Base-by-base conservation (phyloP, 2,329 filamentous ascomycete species). In the Colletotrichum magnum region DNA sequence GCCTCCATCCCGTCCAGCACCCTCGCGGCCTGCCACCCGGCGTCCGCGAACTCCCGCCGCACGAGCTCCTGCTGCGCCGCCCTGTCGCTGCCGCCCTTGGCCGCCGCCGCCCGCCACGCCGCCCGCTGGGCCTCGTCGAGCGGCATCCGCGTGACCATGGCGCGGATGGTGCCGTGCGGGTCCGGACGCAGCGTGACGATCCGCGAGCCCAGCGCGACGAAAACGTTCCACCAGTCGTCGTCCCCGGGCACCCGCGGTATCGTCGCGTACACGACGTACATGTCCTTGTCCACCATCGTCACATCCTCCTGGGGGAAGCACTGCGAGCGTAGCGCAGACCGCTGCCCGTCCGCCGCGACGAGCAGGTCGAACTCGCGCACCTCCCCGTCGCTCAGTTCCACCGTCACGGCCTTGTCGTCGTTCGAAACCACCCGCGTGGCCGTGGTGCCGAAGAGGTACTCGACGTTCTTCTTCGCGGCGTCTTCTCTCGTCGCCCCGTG, bases 341-440 rank as follows among this genome's bases (percentile, higher is more conserved):
- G 79, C 50, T 85, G 81, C 0, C 88, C 88, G 68, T 90, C 88
- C 4, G 87, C 87, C 3, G 84, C 87, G 51, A 89, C 82, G 0
- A 90, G 71, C 0, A 90, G 73, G 71, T 89, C 87, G 57, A 81
- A 90, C 1, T 73, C 74, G 6, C 82, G 80, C 0, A 72, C 76
- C 6, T 74, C 74, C 2, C 85, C 85, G 66, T 86, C 79, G 2
- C 78, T 77, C 58, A 89, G 82, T 3, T 72, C 63, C 0, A 84
- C 81, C 3, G 76, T 68, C 0, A 86, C 80, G 2, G 63, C 39
- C 1, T 76, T 48, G 0, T 77, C 73, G 5, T 78, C 69, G 6
- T 70, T 69, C 13, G 74, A 72, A 10, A 75, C 64, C 16, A 66
- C 28, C 2, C 32, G 28, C 7, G 18, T 6, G 2, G 39, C 24